Evolutionary conservation across 208 protist genomes (phyloP).

Genomic region (Pavlovales sp.): DNA sequence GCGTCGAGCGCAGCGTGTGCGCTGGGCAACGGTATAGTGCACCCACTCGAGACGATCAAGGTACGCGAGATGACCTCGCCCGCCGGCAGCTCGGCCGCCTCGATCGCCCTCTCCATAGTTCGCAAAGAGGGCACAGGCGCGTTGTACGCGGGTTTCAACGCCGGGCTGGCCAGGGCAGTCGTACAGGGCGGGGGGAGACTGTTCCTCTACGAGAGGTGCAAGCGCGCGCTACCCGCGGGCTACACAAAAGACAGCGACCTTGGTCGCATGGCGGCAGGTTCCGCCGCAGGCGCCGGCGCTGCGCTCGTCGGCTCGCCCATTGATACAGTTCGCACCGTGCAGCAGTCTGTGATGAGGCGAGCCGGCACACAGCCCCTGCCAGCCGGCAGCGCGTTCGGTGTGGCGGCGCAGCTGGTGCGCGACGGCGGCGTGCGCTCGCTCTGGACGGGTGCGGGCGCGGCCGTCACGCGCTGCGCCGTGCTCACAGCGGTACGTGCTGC

Average conservation of each 20-base stretch:
- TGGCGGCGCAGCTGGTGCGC: neutral
- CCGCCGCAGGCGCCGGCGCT: too few species aligned
- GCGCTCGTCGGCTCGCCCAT: neutral
- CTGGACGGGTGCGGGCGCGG: neutral
- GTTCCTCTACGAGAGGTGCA: neutral
- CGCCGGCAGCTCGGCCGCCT: neutral
- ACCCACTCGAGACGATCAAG: conserved; percentile 1
- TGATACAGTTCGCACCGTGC: neutral
- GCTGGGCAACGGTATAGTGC: neutral
- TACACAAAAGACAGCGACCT: neutral
- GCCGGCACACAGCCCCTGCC: neutral
- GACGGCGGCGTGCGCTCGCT: neutral
- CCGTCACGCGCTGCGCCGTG: neutral
- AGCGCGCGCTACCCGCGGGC: neutral
- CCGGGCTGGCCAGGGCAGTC: neutral
- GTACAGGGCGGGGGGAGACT: neutral
- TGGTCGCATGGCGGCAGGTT: neutral
- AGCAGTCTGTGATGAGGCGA: neutral
- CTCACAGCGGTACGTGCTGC: neutral
- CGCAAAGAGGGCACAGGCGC: neutral
- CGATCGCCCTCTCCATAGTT: neutral
- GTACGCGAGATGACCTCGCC: neutral
- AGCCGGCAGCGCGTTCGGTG: neutral
- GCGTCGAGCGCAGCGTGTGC: neutral
- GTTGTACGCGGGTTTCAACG: neutral